Evolutionary conservation across 2,329 filamentous ascomycete species (phyloP), one percentile per base, ranked within the genome.

Genomic region (Trichoderma endophyticum): DNA sequence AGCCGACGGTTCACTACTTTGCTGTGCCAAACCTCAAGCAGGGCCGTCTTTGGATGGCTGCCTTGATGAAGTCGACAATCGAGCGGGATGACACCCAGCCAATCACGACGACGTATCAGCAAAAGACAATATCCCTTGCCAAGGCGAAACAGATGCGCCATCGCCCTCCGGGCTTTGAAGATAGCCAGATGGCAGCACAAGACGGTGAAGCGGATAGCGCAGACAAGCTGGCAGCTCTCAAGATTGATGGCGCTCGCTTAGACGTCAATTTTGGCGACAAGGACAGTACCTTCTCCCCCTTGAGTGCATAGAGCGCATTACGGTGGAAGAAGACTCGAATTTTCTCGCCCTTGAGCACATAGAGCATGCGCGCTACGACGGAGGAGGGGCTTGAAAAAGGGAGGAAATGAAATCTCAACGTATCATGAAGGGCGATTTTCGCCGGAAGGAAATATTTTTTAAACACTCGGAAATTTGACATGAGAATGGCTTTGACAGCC

Each of bases 11-110:
- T 51, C 96, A 99, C 81, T 98, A 98, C 81, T 99, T 99, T 81
- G 96, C 97, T 6, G 94, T 98, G 26, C 95, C 97, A 67, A 97
- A 92, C 77, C 85, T 98, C 72, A 90, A 93, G 77, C 90, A 96
- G 79, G 96, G 96, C 18, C 90, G 96, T 14, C 84, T 97, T 54
- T 99, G 96, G 96, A 99, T 99, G 96, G 96, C 94, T 5, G 96
- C 96, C 6, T 84, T 99, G 66, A 97, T 99, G 93, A 99, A 99
- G 83, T 96, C 96, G 12, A 99, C 96, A 1, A 99, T 99, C 77
- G 95, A 98, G 79, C 92, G 95, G 73, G 96, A 99, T 76, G 90
- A 92, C 77, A 88, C 88, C 4, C 88, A 92, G 73, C 89, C 92
- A 11, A 91, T 97, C 73, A 94, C 93, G 24, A 96, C 93, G 4